Evolutionary conservation across 495 filamentous ascomycete genomes (phyloP).

Genomic region (Neurospora sp.): DNA sequence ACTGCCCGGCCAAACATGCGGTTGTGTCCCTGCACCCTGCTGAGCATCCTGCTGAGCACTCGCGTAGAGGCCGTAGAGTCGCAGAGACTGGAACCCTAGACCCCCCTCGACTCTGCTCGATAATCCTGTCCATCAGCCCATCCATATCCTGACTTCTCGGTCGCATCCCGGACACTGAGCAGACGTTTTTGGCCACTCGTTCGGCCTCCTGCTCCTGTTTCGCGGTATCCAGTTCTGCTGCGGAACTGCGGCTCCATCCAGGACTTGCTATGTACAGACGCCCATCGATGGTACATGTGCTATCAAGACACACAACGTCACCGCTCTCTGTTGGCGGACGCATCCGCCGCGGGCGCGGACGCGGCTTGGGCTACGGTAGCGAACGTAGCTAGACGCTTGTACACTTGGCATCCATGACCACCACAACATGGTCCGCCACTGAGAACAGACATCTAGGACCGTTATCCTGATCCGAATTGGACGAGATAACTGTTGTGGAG

Average conservation of each 20-base stretch:
- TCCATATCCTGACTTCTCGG: not conserved
- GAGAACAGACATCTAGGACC: not conserved
- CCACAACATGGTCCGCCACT: not conserved
- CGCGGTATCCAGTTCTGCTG: not conserved
- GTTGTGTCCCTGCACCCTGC: not conserved
- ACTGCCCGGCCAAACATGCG: not conserved
- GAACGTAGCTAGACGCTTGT: not conserved
- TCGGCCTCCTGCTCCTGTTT: not conserved
- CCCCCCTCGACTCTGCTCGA: not conserved
- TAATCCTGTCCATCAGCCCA: not conserved
- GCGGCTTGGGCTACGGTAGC: not conserved
- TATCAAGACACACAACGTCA: not conserved
- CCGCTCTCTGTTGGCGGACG: not conserved
- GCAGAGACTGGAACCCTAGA: not conserved
- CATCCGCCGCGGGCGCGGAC: not conserved
- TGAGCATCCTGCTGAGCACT: not conserved
- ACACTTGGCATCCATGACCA: not conserved
- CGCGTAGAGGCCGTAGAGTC: not conserved
- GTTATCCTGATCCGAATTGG: not conserved
- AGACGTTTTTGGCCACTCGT: not conserved
- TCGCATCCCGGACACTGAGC: not conserved
- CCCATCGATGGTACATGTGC: not conserved
- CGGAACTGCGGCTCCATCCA: not conserved
- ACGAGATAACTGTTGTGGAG: not conserved
- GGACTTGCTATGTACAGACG: not conserved